Evolutionary conservation across 1,284 basidiomycete species (phyloP).

Genomic region (Leccinum griseonigrum): DNA sequence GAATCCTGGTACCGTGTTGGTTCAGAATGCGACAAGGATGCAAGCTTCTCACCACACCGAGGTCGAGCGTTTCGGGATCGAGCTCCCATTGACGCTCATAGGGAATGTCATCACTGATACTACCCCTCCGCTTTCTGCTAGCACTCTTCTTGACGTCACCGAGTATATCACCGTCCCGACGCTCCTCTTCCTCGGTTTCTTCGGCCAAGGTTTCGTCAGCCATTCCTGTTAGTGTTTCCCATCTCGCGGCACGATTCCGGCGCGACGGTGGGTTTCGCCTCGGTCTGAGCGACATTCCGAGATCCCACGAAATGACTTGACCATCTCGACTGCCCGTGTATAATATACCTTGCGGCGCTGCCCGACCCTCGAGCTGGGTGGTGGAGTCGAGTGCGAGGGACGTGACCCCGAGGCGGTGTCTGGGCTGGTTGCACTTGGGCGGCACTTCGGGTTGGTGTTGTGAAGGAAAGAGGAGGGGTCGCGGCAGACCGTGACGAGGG

Average conservation of each 20-base stretch:
- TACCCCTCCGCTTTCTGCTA: slow-evolving; percentile 37
- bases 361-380: slow-evolving; percentile 64
- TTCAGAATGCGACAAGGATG: slow-evolving; percentile 3
- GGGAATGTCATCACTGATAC: slow-evolving; percentile 43
- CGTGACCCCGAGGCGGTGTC: slow-evolving; percentile 85
- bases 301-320: slow-evolving; percentile 88
- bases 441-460: slow-evolving; percentile 20
- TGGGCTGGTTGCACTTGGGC: slow-evolving; percentile 48
- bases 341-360: slow-evolving; percentile 82
- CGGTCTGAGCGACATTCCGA: slow-evolving; percentile 64
- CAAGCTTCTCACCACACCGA: slow-evolving; percentile 45
- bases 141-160: slow-evolving; percentile 59
- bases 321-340: slow-evolving; percentile 95
- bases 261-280: slow-evolving; percentile 29
- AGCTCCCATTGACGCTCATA: slow-evolving; percentile 81
- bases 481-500: slow-evolving; percentile 58
- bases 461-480: slow-evolving; percentile 60
- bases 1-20: slow-evolving; percentile 39
- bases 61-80: slow-evolving; percentile 48
- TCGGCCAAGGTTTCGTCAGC: slow-evolving; percentile 66
- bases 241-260: slow-evolving; percentile 40
- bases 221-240: slow-evolving; percentile 83
- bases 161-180: slow-evolving; percentile 69
- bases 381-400: slow-evolving; percentile 85
- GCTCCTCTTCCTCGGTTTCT: slow-evolving; percentile 51